Evolutionary conservation across 176 grass and related monocot species (phyloP), one percentile per base, ranked within the genome.

Genomic region (Aegilops tauschii): DNA sequence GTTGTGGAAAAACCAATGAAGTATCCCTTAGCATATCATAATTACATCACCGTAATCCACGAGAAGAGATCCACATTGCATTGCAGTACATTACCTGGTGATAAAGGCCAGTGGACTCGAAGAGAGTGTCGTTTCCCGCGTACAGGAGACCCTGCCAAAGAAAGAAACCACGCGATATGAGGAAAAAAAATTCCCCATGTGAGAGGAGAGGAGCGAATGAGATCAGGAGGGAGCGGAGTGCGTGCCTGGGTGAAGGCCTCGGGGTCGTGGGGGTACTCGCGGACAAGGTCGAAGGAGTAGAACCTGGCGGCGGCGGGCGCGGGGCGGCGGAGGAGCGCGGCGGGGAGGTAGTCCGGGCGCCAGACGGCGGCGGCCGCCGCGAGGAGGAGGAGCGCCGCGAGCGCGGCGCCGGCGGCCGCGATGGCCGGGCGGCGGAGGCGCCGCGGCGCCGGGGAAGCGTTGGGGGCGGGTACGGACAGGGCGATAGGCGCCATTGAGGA

Each of bases 81-180:
- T 50, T 54, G 37, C n/a, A 1, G 0, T 27, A 11, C 39, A 69
- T 88, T 91, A 98, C 95, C 91, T 85, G 89, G 37, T 78, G 18
- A 82, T 98, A 88, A 12, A 98, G 93, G 76, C 96, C 96, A 79
- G 96, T 98, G 6, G 96, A 98, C 86, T 98, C 96, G 62, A 93
- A 91, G 47, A 95, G 79, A 59, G 88, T 92, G 72, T 94, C 93
- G 91, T 98, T 95, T 82, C 88, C 93, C 69, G 80, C 96, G 84
- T 98, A 98, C 61, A 93, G 81, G 66, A 98, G 87, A 35, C 95
- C 93, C 95, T 98, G 36, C 1, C 66, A 63, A 29, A 50, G 28
- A 49, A 49, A 3, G 45, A 13, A 13, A 49, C n/a, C 37, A 34
- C 25, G 6, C n/a, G 49, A 30, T 79, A 49, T 30, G 16, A 69